A percentile compares a stretch with the other conserved stretches of the same genome.
These are phyloP conservation scores for Apiospora marii DNA, from an alignment of 2,329 filamentous ascomycete genomes.

Conservation along the genomic window DNA sequence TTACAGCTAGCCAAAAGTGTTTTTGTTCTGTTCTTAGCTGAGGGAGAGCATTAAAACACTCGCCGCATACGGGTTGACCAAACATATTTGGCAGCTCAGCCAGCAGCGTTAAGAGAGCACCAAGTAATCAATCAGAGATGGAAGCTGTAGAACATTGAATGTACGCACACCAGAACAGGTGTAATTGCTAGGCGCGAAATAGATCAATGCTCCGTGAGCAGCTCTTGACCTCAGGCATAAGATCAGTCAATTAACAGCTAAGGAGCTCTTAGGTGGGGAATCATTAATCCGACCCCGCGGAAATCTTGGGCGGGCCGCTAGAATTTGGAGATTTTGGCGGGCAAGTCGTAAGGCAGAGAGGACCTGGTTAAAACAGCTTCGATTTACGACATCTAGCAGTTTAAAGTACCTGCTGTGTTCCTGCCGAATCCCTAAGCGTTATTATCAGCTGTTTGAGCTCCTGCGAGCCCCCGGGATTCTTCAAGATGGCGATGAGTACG, in stretches of 20 bases:
- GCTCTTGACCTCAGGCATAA: neutral
- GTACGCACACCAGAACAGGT: neutral
- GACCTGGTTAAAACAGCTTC: conserved; percentile 18
- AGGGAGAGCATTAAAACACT: no score
- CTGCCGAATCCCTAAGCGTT: neutral
- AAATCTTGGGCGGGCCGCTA: conserved; percentile 23
- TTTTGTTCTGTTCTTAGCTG: no score
- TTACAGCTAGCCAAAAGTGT: no score
- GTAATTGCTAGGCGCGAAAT: neutral
- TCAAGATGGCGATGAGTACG: conserved; percentile 69
- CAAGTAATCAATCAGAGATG: no score
- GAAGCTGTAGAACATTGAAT: no score
- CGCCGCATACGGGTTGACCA: no score
- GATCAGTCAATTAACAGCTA: no score
- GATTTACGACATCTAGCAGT: conserved; percentile 9
- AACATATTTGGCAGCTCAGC: no score
- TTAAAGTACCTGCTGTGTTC: conserved; percentile 10
- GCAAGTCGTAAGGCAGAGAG: conserved; percentile 16
- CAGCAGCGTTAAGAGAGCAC: no score
- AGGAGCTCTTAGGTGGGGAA: conserved; percentile 23
- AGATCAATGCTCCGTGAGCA: neutral
- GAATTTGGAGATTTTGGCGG: conserved; percentile 26
- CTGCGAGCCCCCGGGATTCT: conserved; percentile 36
- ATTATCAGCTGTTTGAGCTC: conserved; percentile 34
- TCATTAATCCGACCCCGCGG: conserved; percentile 23